A percentile compares a stretch with the other conserved stretches of the same genome.
These are phyloP conservation scores for Phytophthora rubi DNA, from an alignment of 352 stramenopile species.

Conservation along the genomic window DNA sequence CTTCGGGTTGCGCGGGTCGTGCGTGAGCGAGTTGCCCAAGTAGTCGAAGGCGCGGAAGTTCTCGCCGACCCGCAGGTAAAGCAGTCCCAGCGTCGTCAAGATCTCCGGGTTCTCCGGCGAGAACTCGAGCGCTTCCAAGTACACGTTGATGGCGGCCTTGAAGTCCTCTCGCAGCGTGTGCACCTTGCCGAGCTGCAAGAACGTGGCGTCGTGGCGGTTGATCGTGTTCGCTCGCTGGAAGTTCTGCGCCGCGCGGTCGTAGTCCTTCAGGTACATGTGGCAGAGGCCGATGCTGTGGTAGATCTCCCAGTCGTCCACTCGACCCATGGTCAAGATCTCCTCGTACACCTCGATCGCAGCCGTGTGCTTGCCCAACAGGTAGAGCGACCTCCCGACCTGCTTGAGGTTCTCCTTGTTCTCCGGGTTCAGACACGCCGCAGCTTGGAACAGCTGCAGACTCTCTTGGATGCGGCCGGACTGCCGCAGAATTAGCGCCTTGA, in stretches of 20 bases:
- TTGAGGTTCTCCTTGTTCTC: slow-evolving; percentile 93
- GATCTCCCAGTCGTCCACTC: slow-evolving; percentile 93
- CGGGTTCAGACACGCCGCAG: slow-evolving; percentile 91
- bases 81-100: slow-evolving; percentile 90
- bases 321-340: slow-evolving; percentile 84
- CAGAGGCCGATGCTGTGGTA: slow-evolving; percentile 93
- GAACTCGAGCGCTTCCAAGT: slow-evolving; percentile 93
- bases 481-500: slow-evolving; percentile 92
- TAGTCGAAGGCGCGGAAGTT: slow-evolving; percentile 95
- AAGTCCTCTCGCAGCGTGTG: slow-evolving; percentile 85
- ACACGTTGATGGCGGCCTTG: slow-evolving; percentile 87
- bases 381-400: slow-evolving; percentile 84
- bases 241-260: slow-evolving; percentile 84
- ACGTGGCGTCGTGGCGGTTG: slow-evolving; percentile 92
- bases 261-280: slow-evolving; percentile 93
- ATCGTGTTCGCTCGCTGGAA: slow-evolving; percentile 93
- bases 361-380: slow-evolving; percentile 90
- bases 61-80: slow-evolving; percentile 91
- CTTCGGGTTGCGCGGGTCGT: slow-evolving; percentile 92
- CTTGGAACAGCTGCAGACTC: slow-evolving; percentile 92
- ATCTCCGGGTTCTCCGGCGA: slow-evolving; percentile 93
- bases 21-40: slow-evolving; percentile 92
- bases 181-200: slow-evolving; percentile 92
- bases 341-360: slow-evolving; percentile 92
- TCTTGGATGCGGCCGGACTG: slow-evolving; percentile 91